Evolutionary conservation across 2,329 filamentous ascomycete genomes (phyloP).

Genomic region (Cryoendolithus antarcticus): DNA sequence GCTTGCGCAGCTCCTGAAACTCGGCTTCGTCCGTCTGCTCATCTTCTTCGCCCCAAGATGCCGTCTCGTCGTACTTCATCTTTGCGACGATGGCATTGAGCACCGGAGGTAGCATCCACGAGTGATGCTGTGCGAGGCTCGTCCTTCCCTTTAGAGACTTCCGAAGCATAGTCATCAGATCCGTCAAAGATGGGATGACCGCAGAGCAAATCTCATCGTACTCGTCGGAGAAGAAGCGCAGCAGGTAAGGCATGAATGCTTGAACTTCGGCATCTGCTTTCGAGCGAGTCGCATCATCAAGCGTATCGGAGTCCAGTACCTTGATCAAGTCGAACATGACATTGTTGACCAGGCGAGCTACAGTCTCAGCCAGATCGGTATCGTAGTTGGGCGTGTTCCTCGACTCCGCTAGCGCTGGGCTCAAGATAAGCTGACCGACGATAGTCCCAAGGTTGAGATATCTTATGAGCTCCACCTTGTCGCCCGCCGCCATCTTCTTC

Average conservation of each 20-base stretch:
- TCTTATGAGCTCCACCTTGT: conserved; percentile 87
- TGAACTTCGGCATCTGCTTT: conserved; percentile 73
- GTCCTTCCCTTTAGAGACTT: conserved; percentile 55
- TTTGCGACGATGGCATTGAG: conserved; percentile 86
- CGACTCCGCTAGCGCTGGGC: conserved; percentile 65
- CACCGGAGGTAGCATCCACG: conserved; percentile 74
- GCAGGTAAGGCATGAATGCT: conserved; percentile 70
- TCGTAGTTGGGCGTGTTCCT: conserved; percentile 80
- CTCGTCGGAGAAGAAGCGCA: conserved; percentile 94
- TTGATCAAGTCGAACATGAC: conserved; percentile 77
- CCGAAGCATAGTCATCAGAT: conserved; percentile 80
- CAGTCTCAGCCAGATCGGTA: conserved; percentile 85
- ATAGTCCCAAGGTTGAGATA: conserved; percentile 83
- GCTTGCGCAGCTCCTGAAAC: conserved; percentile 86
- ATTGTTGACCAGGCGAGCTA: conserved; percentile 90
- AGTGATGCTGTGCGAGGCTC: conserved; percentile 59
- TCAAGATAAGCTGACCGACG: conserved; percentile 72
- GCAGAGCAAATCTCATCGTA: conserved; percentile 97
- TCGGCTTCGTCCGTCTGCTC: conserved; percentile 95
- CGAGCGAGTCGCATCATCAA: conserved; percentile 51
- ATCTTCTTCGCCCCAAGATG: conserved; percentile 84
- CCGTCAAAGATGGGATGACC: conserved; percentile 84
- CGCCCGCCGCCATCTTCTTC: conserved; percentile 91
- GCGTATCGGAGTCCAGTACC: conserved; percentile 60
- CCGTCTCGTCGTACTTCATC: conserved; percentile 95